phyloP scores from a whole-genome alignment of 2,329 filamentous ascomycete species.

The Colletotrichum ledebouriae region DNA sequence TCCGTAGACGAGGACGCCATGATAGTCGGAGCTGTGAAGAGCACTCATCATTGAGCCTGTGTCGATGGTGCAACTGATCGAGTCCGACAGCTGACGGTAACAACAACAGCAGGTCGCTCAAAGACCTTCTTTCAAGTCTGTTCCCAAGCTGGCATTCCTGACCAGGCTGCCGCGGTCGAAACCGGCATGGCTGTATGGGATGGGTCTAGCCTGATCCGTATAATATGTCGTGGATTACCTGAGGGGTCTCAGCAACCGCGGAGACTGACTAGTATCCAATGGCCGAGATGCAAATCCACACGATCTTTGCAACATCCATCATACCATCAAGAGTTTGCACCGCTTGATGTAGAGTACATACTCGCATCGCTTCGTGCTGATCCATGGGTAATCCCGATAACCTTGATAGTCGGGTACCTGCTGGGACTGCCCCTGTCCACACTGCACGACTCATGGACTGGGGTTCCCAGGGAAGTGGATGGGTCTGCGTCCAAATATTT shows the following conservation, averaged over 20 bases:
- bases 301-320: neutral
- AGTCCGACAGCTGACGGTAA: neutral
- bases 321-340: constrained; percentile 14
- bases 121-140: constrained; percentile 22
- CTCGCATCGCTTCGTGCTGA: constrained; percentile 7
- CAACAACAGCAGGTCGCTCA: constrained; percentile 1
- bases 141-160: constrained; percentile 18
- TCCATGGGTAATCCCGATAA: constrained; percentile 39
- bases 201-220: constrained; percentile 14
- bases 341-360: constrained; percentile 26
- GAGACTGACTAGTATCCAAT: constrained; percentile 34
- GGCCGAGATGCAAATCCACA: constrained; percentile 21
- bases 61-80: constrained; percentile 18
- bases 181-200: constrained; percentile 12
- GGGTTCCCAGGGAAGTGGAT: constrained; percentile 15
- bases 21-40: constrained; percentile 4
- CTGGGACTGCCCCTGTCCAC: constrained; percentile 21
- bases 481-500: constrained; percentile 30
- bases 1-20: constrained; percentile 15
- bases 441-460: constrained; percentile 17
- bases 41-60: constrained; percentile 27
- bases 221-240: constrained; percentile 14
- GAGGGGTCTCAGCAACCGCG: constrained; percentile 10
- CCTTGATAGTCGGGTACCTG: constrained; percentile 32
- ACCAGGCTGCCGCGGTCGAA: constrained; percentile 7